Percentiles rank a stretch among this genome's conserved stretches.
Conservation (phyloP, 352 stramenopile species). For the Phytophthora chlamydospora region DNA sequence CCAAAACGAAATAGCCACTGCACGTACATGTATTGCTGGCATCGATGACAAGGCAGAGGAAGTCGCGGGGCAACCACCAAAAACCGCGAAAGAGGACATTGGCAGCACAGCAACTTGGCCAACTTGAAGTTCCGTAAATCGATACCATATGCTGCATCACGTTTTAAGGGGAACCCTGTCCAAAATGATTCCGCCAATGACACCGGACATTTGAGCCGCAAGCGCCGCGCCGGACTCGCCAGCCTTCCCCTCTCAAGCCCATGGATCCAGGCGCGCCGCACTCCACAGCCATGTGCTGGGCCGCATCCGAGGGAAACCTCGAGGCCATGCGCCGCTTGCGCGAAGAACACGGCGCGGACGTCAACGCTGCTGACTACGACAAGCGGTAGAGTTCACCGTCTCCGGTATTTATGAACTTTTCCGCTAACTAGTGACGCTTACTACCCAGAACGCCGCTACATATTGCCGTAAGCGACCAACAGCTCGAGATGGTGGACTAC, state of each 20-base stretch:
- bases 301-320: conserved; percentile 64
- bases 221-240: background rate
- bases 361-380: conserved; percentile 82
- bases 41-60: too few species aligned
- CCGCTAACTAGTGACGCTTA: too few species aligned
- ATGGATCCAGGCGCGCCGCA: conserved; percentile 32
- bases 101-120: too few species aligned
- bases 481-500: conserved; percentile 62
- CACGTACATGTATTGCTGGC: background rate
- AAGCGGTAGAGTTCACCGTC: conserved; percentile 47
- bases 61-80: too few species aligned
- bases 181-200: too few species aligned
- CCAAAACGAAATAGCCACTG: too few species aligned
- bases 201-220: background rate
- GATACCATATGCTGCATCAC: too few species aligned
- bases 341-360: conserved; percentile 66
- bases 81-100: background rate
- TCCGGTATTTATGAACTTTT: too few species aligned
- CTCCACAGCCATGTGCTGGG: conserved; percentile 83
- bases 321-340: conserved; percentile 62
- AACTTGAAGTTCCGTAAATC: background rate
- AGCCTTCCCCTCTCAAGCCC: background rate
- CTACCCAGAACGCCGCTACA: conserved; percentile 64
- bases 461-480: conserved; percentile 73
- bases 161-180: too few species aligned